Evolutionary conservation across 805 yeast species (phyloP), one percentile per base, ranked within the genome.

Genomic region (Torulaspora gathmanii): DNA sequence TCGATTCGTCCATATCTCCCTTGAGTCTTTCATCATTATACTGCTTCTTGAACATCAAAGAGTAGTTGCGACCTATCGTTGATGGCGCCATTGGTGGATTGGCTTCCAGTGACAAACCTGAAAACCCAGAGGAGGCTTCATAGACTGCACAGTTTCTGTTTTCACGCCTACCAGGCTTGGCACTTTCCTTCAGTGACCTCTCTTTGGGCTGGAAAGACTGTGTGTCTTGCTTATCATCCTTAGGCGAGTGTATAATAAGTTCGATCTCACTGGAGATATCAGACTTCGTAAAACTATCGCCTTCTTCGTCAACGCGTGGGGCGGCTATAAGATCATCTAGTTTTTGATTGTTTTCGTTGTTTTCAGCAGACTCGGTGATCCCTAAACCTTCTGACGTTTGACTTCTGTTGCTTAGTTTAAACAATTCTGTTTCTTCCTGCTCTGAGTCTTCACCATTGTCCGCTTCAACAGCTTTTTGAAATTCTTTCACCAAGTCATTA

Each of bases 21-120:
- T 16, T 28, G 44, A 13, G 13, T 39, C 44, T 37, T 38, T 40
- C 40, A 30, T 43, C 36, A 29, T 42, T 42, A 13, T 38, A 42
- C 23, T 47, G 49, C 13, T 45, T 37, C 30, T 42, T 48, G 20
- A 40, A 30, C 50, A 45, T 45, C 29, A 42, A 23, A 20, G 47
- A 45, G 35, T 49, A 56, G 23, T 55, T 53, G 29, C 56, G 54
- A 33, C 55, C 49, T 26, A 59, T 41, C 15, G 62, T 57, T 13
- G 56, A 49, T 5, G 61, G 60, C 12, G 57, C 60, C 40, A 55
- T 46, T 5, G 64, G 62, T 5, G 62, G 60, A 33, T 49, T 52
- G 17, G 47, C 49, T n/a, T 53, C 50, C 23, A 55, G 40, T 16
- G 54, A 45, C 20, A 56, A 43, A 39, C 47, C 49, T 19, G 58